These are phyloP conservation scores for Carex myosuroides DNA, from an alignment of 176 grass and related monocot species.

Conservation along the genomic window DNA sequence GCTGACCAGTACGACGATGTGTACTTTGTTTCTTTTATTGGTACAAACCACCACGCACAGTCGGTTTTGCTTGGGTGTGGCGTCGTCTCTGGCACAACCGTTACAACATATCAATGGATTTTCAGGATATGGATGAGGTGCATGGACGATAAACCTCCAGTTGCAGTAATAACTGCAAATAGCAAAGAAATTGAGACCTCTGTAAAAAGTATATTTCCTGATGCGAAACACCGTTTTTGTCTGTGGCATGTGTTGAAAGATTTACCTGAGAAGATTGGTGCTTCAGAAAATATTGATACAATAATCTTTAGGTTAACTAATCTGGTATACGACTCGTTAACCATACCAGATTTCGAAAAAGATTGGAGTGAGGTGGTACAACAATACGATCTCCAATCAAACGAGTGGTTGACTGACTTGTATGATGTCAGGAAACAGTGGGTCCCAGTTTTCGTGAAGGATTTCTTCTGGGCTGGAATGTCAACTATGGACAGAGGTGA, in stretches of 20 bases:
- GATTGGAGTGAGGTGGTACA: slow-evolving; percentile 63
- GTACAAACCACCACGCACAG: slow-evolving; percentile 62
- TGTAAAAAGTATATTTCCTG: slow-evolving; percentile 60
- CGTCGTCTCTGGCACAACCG: slow-evolving; percentile 55
- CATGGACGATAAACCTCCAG: slow-evolving; percentile 60
- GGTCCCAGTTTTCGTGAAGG: slow-evolving; percentile 68
- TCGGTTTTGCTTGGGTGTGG: slow-evolving; percentile 65
- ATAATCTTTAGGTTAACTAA: slow-evolving; percentile 45
- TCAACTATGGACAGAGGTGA: slow-evolving; percentile 58
- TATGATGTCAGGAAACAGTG: slow-evolving; percentile 53
- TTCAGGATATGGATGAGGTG: slow-evolving; percentile 64
- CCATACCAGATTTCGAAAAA: slow-evolving; percentile 55
- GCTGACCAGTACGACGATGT: slow-evolving; percentile 45
- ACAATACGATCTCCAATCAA: slow-evolving; percentile 43
- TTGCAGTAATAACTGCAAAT: slow-evolving; percentile 62
- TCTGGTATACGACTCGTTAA: slow-evolving; percentile 58
- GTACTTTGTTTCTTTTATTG: slow-evolving; percentile 60
- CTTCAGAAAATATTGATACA: slow-evolving; percentile 44
- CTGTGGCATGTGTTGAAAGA: slow-evolving; percentile 56
- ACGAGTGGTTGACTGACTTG: slow-evolving; percentile 62
- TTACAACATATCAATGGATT: slow-evolving; percentile 67
- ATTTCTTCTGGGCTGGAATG: slow-evolving; percentile 75
- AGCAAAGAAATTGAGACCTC: slow-evolving; percentile 56
- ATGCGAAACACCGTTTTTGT: slow-evolving; percentile 64
- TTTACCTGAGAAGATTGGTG: slow-evolving; percentile 52